Base-by-base conservation (phyloP, 495 filamentous ascomycete species). In the Daldinia vernicosa region DNA sequence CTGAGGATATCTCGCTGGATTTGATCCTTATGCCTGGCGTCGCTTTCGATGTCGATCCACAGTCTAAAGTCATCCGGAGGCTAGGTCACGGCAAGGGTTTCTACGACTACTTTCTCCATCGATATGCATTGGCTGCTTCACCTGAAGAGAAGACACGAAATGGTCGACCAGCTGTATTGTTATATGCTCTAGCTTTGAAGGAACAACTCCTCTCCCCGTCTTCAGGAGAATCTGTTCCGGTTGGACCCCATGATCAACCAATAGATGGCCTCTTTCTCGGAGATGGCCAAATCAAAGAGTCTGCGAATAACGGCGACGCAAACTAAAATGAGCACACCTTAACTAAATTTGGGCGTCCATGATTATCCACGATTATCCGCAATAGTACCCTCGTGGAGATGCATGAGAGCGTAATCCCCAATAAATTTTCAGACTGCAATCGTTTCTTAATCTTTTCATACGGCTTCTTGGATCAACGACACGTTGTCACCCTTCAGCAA, bases 401-500 rank as follows among this genome's bases (percentile, higher is more conserved):
- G 40, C 33, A 33, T 55, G 24, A 39, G 37, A 62, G 43, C 33
- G 40, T 52, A 58, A 61, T 67, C n/a, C 54, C 7, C 40, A 24
- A 11, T 57, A 50, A 56, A 56, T 27, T 33, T 58, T 53, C 47
- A 58, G 30, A 28, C 51, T 50, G 7, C 9, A 40, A 66, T 40
- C 56, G 35, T 33, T 12, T 50, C 35, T 56, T 30, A 26, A 59
- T 9, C n/a, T n/a, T 35, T 58, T 75, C 75, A 78, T 76, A 72
- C 45, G 33, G 74, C 75, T 69, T 76, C 75, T 71, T 98, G 95
- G 74, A 98, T 97, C 64, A 98, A 85, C 6, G 95, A 93, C 22
- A 99, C 94, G 74, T 98, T 99, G 80, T 99, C 95, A 69, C 95
- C 95, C 84, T 98, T 98, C 60, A 99, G 85, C 68, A 99, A 81